Evolutionary conservation across 345 rosid species (phyloP), one percentile per base, ranked within the genome.

Genomic region (Ricinus communis): DNA sequence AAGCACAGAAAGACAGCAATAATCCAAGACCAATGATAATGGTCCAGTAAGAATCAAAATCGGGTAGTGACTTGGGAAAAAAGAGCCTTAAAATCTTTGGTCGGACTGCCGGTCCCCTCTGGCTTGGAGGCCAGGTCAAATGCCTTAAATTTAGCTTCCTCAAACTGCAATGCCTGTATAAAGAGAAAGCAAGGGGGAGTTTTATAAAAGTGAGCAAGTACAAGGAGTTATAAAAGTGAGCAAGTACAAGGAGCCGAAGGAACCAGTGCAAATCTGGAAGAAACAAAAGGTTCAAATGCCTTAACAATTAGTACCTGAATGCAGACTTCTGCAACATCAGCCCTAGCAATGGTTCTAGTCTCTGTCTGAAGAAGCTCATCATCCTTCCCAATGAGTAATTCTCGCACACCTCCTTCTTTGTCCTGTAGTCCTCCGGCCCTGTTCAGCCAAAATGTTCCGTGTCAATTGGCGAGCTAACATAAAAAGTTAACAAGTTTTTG

Each of bases 381-480:
- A 33, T 95, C 87, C 81, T 95, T 90, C 31, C 97, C 97, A 3
- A 95, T 82, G 27, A 95, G 76, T 71, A 95, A 67, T 74, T 95
- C 97, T 38, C 96, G 83, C 22, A 90, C 61, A 63, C 97, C 97
- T 45, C 97, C 99, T 24, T 89, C 97, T 70, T 78, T 92, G 62
- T 95, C 99, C 78, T 87, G 97, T 81, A 95, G 83, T 59, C 97
- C 96, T 24, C 99, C 99, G 62, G 99, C 93, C 88, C 99, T 95
- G 69, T 31, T 74, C 75, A 74, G 28, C 49, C 60, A 78, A 51
- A 67, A 40, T 12, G 30, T 27, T 28, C 41, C 30, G 28, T 24
- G 79, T 69, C 46, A 71, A 45, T 62, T 36, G 6, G 36, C 55
- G 47, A 57, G 60, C 40, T 57, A n/a, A 55, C 5, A 68, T 22